Evolutionary conservation across 441 rosid species (phyloP).

Genomic region (Jatropha podagrica): DNA sequence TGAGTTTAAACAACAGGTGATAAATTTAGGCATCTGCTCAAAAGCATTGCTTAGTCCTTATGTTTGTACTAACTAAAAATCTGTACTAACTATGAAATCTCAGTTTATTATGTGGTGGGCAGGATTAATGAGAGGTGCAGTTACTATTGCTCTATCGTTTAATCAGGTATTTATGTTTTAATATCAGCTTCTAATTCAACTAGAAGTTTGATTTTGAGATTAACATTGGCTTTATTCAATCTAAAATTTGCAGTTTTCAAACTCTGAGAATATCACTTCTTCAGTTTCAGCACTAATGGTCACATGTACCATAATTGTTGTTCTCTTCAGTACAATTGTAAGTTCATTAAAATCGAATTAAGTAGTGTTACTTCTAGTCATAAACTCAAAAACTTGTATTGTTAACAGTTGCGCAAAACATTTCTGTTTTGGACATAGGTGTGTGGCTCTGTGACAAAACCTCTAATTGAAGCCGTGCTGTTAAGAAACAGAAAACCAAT

Average conservation of each 20-base stretch:
- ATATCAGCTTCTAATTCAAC: conserved; percentile 3
- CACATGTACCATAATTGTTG: conserved; percentile 59
- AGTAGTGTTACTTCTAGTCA: too few species aligned
- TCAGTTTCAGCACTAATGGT: conserved; percentile 45
- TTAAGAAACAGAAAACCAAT: conserved; percentile 35
- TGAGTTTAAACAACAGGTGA: conserved; percentile 54
- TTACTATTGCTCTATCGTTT: conserved; percentile 66
- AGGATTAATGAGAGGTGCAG: conserved; percentile 78
- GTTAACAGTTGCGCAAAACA: background rate
- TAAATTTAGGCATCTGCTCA: background rate
- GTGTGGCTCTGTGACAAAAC: conserved; percentile 68
- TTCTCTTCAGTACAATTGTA: conserved; percentile 69
- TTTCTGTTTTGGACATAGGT: conserved; percentile 36
- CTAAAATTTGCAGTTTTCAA: conserved; percentile 48
- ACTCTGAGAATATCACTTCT: background rate
- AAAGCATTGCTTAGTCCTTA: conserved; percentile 4
- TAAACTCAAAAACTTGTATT: background rate
- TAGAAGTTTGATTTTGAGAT: conserved; percentile 12
- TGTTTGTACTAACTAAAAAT: background rate
- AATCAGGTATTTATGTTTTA: conserved; percentile 30
- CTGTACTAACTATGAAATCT: conserved; percentile 28
- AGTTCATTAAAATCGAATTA: conserved; percentile 7
- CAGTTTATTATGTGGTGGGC: conserved; percentile 82
- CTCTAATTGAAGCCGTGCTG: conserved; percentile 53
- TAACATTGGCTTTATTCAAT: background rate